These are phyloP conservation scores for Candida nemodendra DNA, from an alignment of 805 yeast species.

Conservation along the genomic window DNA sequence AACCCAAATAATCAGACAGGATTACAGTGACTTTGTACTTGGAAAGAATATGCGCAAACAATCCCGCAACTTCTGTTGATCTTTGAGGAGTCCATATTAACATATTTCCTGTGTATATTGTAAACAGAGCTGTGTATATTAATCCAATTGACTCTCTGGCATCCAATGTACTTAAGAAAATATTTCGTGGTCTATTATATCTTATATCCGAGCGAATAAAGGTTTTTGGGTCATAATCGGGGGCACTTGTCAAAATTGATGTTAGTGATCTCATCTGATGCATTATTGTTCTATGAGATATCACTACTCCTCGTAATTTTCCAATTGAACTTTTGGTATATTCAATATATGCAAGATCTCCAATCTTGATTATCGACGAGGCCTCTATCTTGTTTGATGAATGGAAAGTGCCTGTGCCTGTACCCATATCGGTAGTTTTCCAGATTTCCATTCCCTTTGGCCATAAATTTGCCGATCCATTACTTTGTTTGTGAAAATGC, in stretches of 20 bases:
- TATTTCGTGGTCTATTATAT: slow-evolving; percentile 46
- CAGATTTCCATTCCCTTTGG: slow-evolving; percentile 73
- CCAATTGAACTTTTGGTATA: slow-evolving; percentile 89
- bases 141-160: slow-evolving; percentile 82
- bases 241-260: slow-evolving; percentile 63
- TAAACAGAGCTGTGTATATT: slow-evolving; percentile 74
- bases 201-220: slow-evolving; percentile 55
- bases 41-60: slow-evolving; percentile 79
- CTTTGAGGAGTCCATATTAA: slow-evolving; percentile 76
- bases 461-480: slow-evolving; percentile 41
- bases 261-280: slow-evolving; percentile 83
- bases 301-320: slow-evolving; percentile 87
- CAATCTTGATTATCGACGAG: slow-evolving; percentile 65
- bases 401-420: slow-evolving; percentile 51
- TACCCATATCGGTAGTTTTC: slow-evolving; percentile 86
- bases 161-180: slow-evolving; percentile 63
- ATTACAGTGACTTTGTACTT: slow-evolving; percentile 68
- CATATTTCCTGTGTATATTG: slow-evolving; percentile 82
- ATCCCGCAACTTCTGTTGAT: slow-evolving; percentile 76
- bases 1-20: slow-evolving; percentile 81
- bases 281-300: slow-evolving; percentile 82
- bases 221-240: slow-evolving; percentile 38
- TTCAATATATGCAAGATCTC: slow-evolving; percentile 91
- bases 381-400: slow-evolving; percentile 54
- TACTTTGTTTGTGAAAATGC: slow-evolving; percentile 63